Conservation (phyloP, 305 asterid species). For the Fraxinus albicans region DNA sequence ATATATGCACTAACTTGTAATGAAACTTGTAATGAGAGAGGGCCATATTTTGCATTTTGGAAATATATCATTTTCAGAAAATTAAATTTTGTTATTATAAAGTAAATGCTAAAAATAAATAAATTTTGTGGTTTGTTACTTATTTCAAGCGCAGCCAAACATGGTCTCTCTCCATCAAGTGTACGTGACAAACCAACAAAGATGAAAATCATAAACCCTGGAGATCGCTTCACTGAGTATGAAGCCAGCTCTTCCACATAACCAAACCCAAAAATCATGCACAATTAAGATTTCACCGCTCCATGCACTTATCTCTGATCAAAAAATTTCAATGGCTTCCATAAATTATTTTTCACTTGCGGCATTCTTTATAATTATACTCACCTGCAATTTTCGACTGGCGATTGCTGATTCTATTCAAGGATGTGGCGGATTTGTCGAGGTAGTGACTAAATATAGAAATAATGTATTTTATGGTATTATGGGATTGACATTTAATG, state of each 20-base stretch:
- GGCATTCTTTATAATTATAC: constrained; percentile 17
- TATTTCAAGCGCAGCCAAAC: not conserved
- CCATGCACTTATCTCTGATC: constrained; percentile 7
- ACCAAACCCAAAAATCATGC: constrained; percentile 24
- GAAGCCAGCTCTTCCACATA: not conserved
- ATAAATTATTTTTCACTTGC: constrained; percentile 13
- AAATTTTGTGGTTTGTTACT: no score
- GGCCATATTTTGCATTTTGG: not conserved
- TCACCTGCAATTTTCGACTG: constrained; percentile 31
- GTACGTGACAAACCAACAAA: not conserved
- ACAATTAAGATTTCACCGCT: constrained; percentile 29
- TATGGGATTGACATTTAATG: constrained; percentile 5
- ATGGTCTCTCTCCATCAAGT: not conserved
- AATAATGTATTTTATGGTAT: not conserved
- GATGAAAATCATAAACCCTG: constrained; percentile 35
- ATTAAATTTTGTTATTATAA: no score
- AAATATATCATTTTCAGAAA: not conserved
- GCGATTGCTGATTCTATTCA: constrained; percentile 69
- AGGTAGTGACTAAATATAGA: constrained; percentile 42
- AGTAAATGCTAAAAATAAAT: no score
- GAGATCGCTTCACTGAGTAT: constrained; percentile 1
- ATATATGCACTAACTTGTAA: not conserved
- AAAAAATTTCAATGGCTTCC: constrained; percentile 36
- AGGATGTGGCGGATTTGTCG: constrained; percentile 98
- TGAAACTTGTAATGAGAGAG: not conserved